A percentile compares a stretch with the other conserved stretches of the same genome.
phyloP scores from a whole-genome alignment of 2,329 filamentous ascomycete species.

The Aspergillus piperis region DNA sequence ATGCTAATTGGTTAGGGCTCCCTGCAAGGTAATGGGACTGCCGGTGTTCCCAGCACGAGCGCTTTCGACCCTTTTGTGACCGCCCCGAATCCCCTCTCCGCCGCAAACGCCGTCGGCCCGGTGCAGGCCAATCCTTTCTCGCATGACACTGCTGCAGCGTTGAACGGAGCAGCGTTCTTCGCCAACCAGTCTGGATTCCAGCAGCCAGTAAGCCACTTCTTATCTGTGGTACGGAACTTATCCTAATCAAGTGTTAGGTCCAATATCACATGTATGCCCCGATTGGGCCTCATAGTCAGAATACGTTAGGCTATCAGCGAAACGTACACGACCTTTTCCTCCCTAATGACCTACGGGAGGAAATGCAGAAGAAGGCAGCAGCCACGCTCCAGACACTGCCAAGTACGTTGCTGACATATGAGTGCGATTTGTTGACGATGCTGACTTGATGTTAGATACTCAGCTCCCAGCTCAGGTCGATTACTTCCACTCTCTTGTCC shows the following conservation, averaged over 20 bases:
- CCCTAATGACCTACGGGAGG: conserved; percentile 80
- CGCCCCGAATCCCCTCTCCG: conserved; percentile 54
- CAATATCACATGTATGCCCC: conserved; percentile 95
- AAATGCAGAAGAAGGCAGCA: conserved; percentile 84
- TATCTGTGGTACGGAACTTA: no score
- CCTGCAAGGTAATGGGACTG: conserved; percentile 52
- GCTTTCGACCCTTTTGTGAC: conserved; percentile 68
- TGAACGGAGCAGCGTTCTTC: conserved; percentile 68
- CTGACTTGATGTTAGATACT: conserved; percentile 50
- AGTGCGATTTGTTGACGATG: neutral
- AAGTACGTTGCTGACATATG: conserved; percentile 51
- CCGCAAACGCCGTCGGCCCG: conserved; percentile 45
- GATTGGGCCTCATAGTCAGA: conserved; percentile 77
- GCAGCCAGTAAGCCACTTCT: conserved; percentile 59
- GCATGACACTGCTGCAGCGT: conserved; percentile 61
- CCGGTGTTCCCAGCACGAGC: conserved; percentile 51
- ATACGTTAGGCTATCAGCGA: conserved; percentile 80
- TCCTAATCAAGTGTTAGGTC: conserved; percentile 51
- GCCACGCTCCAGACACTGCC: conserved; percentile 82
- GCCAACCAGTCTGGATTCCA: conserved; percentile 59
- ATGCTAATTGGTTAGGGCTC: conserved; percentile 32
- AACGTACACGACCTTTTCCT: conserved; percentile 90
- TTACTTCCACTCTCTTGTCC: conserved; percentile 88
- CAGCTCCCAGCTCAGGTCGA: conserved; percentile 75
- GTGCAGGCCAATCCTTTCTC: conserved; percentile 74